Percentiles rank a stretch among this genome's conserved stretches.
phyloP scores from a whole-genome alignment of 306 rosid species.

The Vicia sativa region DNA sequence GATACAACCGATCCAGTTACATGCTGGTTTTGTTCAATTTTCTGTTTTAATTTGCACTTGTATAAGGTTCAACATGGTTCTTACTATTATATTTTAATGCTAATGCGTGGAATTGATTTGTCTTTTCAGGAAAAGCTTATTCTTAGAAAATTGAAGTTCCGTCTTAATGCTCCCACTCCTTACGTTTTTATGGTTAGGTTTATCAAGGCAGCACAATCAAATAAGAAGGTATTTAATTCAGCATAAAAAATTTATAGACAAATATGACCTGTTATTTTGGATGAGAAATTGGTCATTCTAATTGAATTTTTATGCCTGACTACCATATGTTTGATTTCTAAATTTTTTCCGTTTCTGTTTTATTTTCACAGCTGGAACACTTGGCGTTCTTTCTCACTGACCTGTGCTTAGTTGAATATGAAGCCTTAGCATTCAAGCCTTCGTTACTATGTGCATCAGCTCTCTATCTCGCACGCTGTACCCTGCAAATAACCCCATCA shows the following conservation, averaged over 20 bases:
- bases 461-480: conserved; percentile 79
- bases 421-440: conserved; percentile 74
- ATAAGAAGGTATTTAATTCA: conserved; percentile 56
- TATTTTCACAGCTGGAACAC: conserved; percentile 67
- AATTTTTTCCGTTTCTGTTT: conserved; percentile 35
- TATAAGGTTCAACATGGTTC: conserved; percentile 26
- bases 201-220: conserved; percentile 87
- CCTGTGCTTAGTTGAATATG: conserved; percentile 75
- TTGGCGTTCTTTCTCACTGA: conserved; percentile 76
- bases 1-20: not conserved
- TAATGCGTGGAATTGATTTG: conserved; percentile 13
- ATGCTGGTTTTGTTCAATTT: not conserved
- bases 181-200: conserved; percentile 90
- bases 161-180: conserved; percentile 81
- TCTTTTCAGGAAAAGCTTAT: conserved; percentile 74
- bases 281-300: conserved; percentile 24
- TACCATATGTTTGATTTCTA: conserved; percentile 19
- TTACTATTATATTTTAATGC: conserved; percentile 21
- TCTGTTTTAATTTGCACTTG: conserved; percentile 16
- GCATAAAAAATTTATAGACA: not conserved
- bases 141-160: conserved; percentile 75
- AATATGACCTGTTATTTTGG: conserved; percentile 24
- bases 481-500: conserved; percentile 61
- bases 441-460: conserved; percentile 92
- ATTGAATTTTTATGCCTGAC: conserved; percentile 26